Base-by-base conservation (phyloP, 2,329 filamentous ascomycete genomes). In the Nothopassalora personata region DNA sequence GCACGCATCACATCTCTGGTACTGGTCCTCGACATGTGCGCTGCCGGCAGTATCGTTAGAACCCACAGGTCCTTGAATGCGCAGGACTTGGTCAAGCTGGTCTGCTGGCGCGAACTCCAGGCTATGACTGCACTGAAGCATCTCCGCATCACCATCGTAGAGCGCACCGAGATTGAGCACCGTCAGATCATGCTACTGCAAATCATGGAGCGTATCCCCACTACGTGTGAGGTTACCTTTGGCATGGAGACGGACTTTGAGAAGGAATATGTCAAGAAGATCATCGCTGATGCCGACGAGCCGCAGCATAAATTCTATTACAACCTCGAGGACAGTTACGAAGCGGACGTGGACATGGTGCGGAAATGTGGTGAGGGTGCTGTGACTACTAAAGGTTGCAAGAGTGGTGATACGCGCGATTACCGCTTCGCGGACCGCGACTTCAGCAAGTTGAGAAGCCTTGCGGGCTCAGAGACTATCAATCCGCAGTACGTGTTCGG, bases 201-300 rank as follows among this genome's bases (percentile, higher is more conserved):
- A 13, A 58, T 64, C 45, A 57, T 62, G 74, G 65, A 65, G 48
- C 61, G 63, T 19, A 51, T 65, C n/a, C 63, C 63, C 11, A 54
- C 49, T 7, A 31, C 54, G 8, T 63, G 61, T 49, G 43, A 59
- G 51, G 13, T 65, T 18, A 33, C 57, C 11, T 62, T 60, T 36
- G 63, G 59, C 5, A 48, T 57, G 5, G 43, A 54, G 31, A 51
- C 36, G 19, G 56, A 56, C 3, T 57, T 56, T 15, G 63, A 65
- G 56, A 48, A 54, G 28, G 55, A 59, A 9, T 60, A 58, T 45
- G 60, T 62, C 30, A 45, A 62, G 49, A 56, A 54, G 43, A 31
- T 58, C 6, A 51, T 61, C 11, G 58, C 48, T 11, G 47, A 59
- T 15, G 18, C 47, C 3, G 59, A 61, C 8, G 58, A 58, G 30